These are phyloP conservation scores for Coemansia sp. DNA, from an alignment of 192 early-diverging fungal genomes.

Conservation along the genomic window DNA sequence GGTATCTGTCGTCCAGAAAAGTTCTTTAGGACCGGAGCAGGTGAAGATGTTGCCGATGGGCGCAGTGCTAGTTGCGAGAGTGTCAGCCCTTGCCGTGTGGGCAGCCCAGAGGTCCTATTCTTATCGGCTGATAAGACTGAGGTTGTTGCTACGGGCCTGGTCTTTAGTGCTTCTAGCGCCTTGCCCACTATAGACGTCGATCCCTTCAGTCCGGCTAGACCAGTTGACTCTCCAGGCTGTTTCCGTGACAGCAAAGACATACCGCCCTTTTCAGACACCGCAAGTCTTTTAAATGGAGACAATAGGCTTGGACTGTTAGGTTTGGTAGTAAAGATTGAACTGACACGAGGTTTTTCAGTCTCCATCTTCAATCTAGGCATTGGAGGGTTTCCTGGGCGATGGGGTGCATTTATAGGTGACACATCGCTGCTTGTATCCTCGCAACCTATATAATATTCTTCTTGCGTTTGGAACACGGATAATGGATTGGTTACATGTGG, in stretches of 20 bases:
- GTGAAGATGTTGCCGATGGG: not conserved
- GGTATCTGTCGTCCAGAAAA: constrained; percentile 38
- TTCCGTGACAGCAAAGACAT: constrained; percentile 2
- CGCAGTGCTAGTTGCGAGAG: constrained; percentile 19
- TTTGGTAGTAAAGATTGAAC: not conserved
- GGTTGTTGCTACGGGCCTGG: not conserved
- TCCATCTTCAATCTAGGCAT: not conserved
- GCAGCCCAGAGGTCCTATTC: not conserved
- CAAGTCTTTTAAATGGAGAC: constrained; percentile 21
- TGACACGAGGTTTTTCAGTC: not conserved
- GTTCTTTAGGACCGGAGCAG: constrained; percentile 18
- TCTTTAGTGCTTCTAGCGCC: constrained; percentile 42
- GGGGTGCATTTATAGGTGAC: constrained; percentile 19
- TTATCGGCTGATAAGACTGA: not conserved
- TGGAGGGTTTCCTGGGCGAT: constrained; percentile 28
- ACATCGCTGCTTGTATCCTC: constrained; percentile 15
- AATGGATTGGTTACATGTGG: not conserved
- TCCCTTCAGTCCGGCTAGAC: not conserved
- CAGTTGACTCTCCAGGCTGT: not conserved
- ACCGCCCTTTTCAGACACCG: not conserved
- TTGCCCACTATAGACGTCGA: constrained; percentile 28
- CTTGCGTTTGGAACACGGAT: not conserved
- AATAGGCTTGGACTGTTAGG: not conserved
- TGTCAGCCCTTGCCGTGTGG: constrained; percentile 8
- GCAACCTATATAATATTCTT: constrained; percentile 7